These are phyloP conservation scores for Nakazawaea wickerhamii DNA, from an alignment of 805 yeast genomes.

Conservation along the genomic window DNA sequence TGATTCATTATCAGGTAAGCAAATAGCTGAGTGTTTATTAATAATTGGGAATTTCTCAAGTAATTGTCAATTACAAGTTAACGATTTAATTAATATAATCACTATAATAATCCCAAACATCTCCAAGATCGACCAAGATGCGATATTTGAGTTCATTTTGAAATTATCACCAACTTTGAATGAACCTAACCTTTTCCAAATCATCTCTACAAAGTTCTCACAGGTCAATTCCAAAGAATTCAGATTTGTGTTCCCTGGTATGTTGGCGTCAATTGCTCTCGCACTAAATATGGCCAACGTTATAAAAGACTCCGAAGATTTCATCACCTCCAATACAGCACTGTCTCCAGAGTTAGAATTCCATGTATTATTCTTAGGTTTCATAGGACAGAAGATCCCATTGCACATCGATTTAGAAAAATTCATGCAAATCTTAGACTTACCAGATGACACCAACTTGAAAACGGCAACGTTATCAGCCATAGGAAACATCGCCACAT, in stretches of 20 bases:
- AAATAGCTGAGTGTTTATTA: not conserved
- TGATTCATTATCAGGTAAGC: slow-evolving; percentile 1
- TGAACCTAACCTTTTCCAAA: not conserved
- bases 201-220: not conserved
- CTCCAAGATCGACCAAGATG: not conserved
- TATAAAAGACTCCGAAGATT: slow-evolving; percentile 3
- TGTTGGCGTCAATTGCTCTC: slow-evolving; percentile 26
- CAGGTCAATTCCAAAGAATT: not conserved
- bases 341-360: slow-evolving; percentile 2
- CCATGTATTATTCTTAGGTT: slow-evolving; percentile 39
- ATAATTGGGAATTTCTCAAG: slow-evolving; percentile 2
- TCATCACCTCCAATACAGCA: not conserved
- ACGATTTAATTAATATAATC: not conserved
- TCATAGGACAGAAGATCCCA: slow-evolving; percentile 33
- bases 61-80: no score
- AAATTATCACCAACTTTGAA: not conserved
- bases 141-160: not conserved
- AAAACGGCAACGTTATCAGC: slow-evolving; percentile 47
- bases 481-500: slow-evolving; percentile 43
- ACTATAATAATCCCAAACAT: not conserved
- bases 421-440: slow-evolving; percentile 28
- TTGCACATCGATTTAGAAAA: slow-evolving; percentile 31
- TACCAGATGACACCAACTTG: slow-evolving; percentile 26
- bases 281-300: slow-evolving; percentile 17
- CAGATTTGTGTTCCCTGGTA: slow-evolving; percentile 13